These are phyloP conservation scores for Colletotrichum nymphaeae DNA, from an alignment of 2,329 filamentous ascomycete species.

Conservation along the genomic window DNA sequence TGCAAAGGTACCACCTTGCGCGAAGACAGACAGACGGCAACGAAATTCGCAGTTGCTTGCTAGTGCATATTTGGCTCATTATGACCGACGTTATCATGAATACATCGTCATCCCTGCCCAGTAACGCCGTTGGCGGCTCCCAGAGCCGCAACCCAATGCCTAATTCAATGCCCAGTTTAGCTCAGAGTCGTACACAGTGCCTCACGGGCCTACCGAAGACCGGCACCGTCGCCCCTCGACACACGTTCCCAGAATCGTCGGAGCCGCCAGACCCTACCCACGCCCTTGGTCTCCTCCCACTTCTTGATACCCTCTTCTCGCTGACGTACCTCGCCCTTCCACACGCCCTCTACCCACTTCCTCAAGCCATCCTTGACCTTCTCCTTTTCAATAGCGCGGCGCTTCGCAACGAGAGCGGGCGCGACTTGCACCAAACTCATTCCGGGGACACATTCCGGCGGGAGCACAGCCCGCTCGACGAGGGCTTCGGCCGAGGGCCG, in stretches of 20 bases:
- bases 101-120: not conserved
- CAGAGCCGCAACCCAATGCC: slow-evolving; percentile 4
- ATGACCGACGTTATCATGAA: slow-evolving; percentile 5
- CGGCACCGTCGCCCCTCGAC: slow-evolving; percentile 51
- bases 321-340: slow-evolving; percentile 63
- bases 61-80: not conserved
- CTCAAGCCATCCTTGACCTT: slow-evolving; percentile 74
- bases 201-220: slow-evolving; percentile 16
- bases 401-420: slow-evolving; percentile 71
- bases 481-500: slow-evolving; percentile 70
- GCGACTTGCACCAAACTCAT: slow-evolving; percentile 58
- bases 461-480: slow-evolving; percentile 73
- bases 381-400: slow-evolving; percentile 73
- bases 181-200: not conserved
- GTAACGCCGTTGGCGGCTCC: not conserved
- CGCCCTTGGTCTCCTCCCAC: slow-evolving; percentile 62
- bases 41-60: too few relatives aligned
- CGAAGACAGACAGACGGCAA: not conserved
- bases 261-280: slow-evolving; percentile 70
- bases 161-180: not conserved
- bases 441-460: slow-evolving; percentile 70
- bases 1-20: not conserved
- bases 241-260: slow-evolving; percentile 75
- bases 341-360: slow-evolving; percentile 72
- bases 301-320: slow-evolving; percentile 58